phyloP scores from a whole-genome alignment of 1,139 yeast genomes.

The Candida dubliniensis region DNA sequence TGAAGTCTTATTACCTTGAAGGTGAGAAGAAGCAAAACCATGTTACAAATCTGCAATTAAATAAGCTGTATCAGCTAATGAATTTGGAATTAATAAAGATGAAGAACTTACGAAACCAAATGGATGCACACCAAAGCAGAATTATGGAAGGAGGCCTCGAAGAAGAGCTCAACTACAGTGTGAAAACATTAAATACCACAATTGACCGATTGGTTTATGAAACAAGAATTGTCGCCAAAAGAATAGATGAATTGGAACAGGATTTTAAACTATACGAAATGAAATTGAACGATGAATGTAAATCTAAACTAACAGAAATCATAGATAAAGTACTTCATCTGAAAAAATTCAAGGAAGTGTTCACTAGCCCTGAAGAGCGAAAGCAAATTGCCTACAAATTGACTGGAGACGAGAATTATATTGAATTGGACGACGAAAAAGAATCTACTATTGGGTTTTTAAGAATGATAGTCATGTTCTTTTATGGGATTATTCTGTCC shows the following conservation, averaged over 20 bases:
- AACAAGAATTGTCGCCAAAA: conserved; percentile 65
- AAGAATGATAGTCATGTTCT: conserved; percentile 26
- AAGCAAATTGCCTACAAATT: conserved; percentile 28
- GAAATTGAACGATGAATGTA: conserved; percentile 31
- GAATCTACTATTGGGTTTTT: conserved; percentile 17
- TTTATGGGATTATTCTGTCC: conserved; percentile 33
- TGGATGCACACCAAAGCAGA: conserved; percentile 30
- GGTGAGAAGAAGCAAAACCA: conserved; percentile 3
- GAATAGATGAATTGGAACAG: conserved; percentile 81
- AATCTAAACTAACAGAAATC: conserved; percentile 27
- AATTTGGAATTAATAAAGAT: conserved; percentile 35
- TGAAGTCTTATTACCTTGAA: conserved; percentile 17
- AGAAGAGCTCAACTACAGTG: conserved; percentile 44
- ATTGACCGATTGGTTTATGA: conserved; percentile 82
- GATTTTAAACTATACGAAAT: conserved; percentile 51
- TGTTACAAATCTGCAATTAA: conserved; percentile 20
- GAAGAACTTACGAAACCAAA: conserved; percentile 27
- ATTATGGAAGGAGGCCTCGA: conserved; percentile 35
- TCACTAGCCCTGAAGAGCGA: conserved; percentile 29
- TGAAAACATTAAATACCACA: conserved; percentile 64
- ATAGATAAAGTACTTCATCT: conserved; percentile 39
- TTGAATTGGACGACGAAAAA: conserved; percentile 5
- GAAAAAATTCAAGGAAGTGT: conserved; percentile 35
- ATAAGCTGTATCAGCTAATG: conserved; percentile 27
- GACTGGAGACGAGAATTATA: conserved; percentile 20